Evolutionary conservation across 2,329 filamentous ascomycete species (phyloP).

Genomic region (Alternaria incomplexa): DNA sequence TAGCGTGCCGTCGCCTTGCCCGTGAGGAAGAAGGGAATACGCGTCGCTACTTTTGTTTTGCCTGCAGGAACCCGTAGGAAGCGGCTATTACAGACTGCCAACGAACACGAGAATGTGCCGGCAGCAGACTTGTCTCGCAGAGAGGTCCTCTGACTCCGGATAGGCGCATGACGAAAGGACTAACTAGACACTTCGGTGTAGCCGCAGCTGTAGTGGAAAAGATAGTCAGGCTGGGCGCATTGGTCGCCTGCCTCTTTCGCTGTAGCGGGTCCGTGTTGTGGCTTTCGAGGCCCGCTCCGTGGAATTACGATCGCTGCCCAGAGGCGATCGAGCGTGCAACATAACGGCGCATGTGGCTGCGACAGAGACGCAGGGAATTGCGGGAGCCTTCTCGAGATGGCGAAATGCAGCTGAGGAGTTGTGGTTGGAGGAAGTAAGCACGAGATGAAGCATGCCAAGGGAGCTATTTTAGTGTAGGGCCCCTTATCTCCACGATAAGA

Average conservation of each 20-base stretch:
- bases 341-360: background rate
- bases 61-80: conserved; percentile 25
- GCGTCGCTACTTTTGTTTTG: background rate
- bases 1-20: background rate
- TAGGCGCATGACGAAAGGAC: conserved; percentile 3
- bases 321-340: background rate
- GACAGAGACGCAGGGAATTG: background rate
- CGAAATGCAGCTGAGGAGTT: background rate
- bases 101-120: conserved; percentile 4
- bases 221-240: conserved; percentile 18
- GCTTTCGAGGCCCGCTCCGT: conserved; percentile 1
- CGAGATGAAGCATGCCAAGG: background rate
- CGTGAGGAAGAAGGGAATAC: background rate
- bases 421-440: conserved; percentile 5
- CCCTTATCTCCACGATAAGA: background rate
- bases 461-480: background rate
- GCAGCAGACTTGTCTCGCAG: background rate
- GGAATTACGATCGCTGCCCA: background rate
- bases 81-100: conserved; percentile 11
- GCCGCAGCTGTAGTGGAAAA: conserved; percentile 6
- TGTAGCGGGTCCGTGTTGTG: conserved; percentile 5
- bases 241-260: conserved; percentile 23
- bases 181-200: conserved; percentile 1
- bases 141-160: background rate
- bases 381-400: background rate